Evolutionary conservation across 306 rosid species (phyloP).

Genomic region (Lathyrus oleraceus): DNA sequence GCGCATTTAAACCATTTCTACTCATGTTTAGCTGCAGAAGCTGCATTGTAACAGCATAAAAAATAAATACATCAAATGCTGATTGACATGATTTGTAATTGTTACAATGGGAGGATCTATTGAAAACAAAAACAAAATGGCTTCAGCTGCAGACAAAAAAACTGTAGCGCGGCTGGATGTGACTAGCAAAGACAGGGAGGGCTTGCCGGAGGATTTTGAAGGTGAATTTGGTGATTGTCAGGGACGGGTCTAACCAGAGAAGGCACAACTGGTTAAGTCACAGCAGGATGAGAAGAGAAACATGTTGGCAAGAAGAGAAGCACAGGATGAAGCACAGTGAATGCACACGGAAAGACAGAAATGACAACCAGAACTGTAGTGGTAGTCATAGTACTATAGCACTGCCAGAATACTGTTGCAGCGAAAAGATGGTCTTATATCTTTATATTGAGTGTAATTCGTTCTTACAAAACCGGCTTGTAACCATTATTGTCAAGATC

Average conservation of each 20-base stretch:
- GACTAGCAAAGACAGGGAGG: background rate
- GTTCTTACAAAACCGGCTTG: too few relatives aligned
- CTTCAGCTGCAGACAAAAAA: background rate
- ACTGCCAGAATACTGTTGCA: background rate
- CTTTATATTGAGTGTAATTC: too few relatives aligned
- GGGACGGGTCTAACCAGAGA: background rate
- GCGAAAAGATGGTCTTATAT: too few relatives aligned
- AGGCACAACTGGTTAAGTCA: background rate
- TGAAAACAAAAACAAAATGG: background rate
- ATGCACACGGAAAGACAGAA: background rate
- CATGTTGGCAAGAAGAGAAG: background rate
- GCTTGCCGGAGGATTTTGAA: background rate
- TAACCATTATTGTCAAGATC: too few relatives aligned
- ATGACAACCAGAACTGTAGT: background rate
- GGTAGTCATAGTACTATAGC: background rate
- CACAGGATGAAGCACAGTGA: background rate
- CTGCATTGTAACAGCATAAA: background rate
- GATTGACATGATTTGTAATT: background rate
- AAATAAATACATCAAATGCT: background rate
- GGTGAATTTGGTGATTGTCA: background rate
- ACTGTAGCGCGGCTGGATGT: background rate
- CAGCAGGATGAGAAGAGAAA: background rate
- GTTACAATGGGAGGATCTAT: background rate
- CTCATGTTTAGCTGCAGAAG: conserved; percentile 23
- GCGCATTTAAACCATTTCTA: background rate